A percentile compares a stretch with the other conserved stretches of the same genome.
Conservation (phyloP, 179 eudicot genomes). For the Camellia oleifera region DNA sequence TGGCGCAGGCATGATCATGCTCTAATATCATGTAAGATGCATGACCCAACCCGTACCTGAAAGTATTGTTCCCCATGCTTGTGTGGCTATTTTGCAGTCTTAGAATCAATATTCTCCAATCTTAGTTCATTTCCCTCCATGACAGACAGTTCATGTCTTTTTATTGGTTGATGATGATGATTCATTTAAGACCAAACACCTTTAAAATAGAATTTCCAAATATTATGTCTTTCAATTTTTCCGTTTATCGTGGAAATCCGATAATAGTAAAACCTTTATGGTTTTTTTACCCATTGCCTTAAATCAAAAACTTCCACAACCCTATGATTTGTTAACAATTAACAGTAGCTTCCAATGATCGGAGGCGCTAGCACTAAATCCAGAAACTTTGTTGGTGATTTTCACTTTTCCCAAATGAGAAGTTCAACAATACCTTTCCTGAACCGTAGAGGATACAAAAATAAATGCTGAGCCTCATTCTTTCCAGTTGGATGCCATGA, state of each 20-base stretch:
- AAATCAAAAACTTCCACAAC: neutral
- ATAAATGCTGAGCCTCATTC: neutral
- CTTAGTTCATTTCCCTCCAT: neutral
- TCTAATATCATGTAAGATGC: too few species aligned
- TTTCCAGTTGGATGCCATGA: neutral
- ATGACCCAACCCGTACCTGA: too few species aligned
- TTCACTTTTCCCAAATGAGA: neutral
- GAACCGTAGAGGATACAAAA: neutral
- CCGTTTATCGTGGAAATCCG: neutral
- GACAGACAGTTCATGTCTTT: neutral
- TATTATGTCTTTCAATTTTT: neutral
- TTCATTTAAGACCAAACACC: neutral
- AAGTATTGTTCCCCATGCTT: too few species aligned
- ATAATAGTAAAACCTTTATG: neutral
- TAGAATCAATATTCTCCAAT: neutral
- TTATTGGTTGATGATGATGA: neutral
- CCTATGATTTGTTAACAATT: neutral
- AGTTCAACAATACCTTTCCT: neutral
- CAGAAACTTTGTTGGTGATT: neutral
- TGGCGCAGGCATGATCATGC: too few species aligned
- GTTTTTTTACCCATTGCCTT: neutral
- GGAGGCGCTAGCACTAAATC: neutral
- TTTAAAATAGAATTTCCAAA: neutral
- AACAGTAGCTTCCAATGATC: neutral
- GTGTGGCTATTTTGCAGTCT: neutral